phyloP scores from a whole-genome alignment of 345 rosid genomes.

The Cardamine resedifolia region DNA sequence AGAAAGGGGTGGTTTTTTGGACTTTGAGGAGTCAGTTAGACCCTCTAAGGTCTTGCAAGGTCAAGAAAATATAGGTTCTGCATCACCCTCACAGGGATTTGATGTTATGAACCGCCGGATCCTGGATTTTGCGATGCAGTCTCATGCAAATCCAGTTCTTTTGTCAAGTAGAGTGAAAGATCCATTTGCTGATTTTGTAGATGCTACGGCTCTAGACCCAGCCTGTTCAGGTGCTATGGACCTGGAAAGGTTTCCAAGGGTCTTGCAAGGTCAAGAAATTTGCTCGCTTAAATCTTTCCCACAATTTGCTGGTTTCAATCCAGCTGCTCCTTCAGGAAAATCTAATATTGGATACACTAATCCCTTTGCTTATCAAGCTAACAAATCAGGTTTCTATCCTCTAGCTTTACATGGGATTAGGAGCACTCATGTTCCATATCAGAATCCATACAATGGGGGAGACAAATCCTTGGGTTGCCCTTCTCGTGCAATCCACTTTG shows the following conservation, averaged over 20 bases:
- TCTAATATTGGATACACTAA: conserved; percentile 45
- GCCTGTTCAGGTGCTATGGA: conserved; percentile 60
- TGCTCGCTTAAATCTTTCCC: conserved; percentile 61
- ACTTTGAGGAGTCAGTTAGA: conserved; percentile 82
- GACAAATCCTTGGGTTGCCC: conserved; percentile 35
- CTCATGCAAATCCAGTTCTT: conserved; percentile 51
- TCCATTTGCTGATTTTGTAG: conserved; percentile 43
- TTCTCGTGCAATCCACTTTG: conserved; percentile 17
- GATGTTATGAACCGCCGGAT: conserved; percentile 55
- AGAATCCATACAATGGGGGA: conserved; percentile 46
- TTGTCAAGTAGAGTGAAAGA: conserved; percentile 44
- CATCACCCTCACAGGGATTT: conserved; percentile 60
- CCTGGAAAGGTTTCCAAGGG: conserved; percentile 68
- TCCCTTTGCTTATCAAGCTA: conserved; percentile 51
- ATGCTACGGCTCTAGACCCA: conserved; percentile 37
- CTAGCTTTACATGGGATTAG: conserved; percentile 53
- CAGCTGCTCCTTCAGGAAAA: conserved; percentile 55
- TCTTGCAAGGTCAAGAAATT: conserved; percentile 99
- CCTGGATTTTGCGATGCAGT: conserved; percentile 63
- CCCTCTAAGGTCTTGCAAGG: conserved; percentile 99
- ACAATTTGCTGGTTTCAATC: conserved; percentile 52
- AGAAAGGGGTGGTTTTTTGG: conserved; percentile 60
- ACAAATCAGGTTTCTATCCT: conserved; percentile 50
- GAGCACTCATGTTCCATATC: conserved; percentile 51
- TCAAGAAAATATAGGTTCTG: conserved; percentile 92